phyloP scores from a whole-genome alignment of 2,329 filamentous ascomycete species.

The Aspergillus costaricaensis region DNA sequence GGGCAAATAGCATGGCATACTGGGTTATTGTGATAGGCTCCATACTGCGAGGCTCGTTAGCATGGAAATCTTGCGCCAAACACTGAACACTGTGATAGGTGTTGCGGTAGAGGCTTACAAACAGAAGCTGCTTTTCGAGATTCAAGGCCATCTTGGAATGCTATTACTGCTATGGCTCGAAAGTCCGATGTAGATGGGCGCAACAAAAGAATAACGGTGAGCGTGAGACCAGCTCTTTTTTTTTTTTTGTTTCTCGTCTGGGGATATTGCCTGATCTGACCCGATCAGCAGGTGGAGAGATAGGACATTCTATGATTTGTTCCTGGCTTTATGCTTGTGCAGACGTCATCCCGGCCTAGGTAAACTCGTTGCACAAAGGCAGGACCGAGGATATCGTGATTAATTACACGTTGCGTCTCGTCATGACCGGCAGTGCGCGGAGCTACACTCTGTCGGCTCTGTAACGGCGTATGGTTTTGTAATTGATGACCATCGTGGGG shows the following conservation, averaged over 20 bases:
- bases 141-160: conserved; percentile 52
- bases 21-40: conserved; percentile 65
- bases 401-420: background rate
- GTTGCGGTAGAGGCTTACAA: conserved; percentile 52
- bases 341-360: conserved; percentile 13
- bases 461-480: background rate
- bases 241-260: background rate
- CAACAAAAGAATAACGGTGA: background rate
- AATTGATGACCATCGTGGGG: background rate
- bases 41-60: conserved; percentile 54
- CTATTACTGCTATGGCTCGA: background rate
- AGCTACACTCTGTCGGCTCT: background rate
- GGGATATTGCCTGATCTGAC: conserved; percentile 14
- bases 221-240: background rate
- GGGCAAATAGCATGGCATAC: conserved; percentile 43
- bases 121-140: conserved; percentile 66
- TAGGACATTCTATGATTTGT: conserved; percentile 13
- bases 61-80: conserved; percentile 2
- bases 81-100: background rate
- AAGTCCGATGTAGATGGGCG: background rate
- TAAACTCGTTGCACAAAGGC: conserved; percentile 4
- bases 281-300: conserved; percentile 20
- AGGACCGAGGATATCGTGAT: conserved; percentile 12
- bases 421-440: background rate
- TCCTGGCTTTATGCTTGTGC: conserved; percentile 1